Percentiles rank a stretch among this genome's conserved stretches.
phyloP scores from a whole-genome alignment of 768 basidiomycete species.

The Grammothele lineata region DNA sequence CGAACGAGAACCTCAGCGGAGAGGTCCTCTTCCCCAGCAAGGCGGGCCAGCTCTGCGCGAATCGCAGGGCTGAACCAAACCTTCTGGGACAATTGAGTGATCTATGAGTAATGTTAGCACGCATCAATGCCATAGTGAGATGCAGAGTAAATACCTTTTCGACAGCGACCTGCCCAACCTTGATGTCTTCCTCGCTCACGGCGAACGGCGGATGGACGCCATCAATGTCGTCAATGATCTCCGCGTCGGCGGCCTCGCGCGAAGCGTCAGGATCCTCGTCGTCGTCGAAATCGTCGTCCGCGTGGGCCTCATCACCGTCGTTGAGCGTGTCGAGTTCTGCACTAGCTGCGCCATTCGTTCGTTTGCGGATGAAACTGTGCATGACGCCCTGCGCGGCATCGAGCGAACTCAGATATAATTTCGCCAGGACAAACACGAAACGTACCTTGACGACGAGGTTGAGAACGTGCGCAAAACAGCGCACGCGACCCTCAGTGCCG shows the following conservation, averaged over 20 bases:
- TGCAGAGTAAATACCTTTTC: slow-evolving; percentile 9
- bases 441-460: neutral
- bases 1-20: slow-evolving; percentile 9
- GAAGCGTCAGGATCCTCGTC: neutral
- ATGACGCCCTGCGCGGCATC: neutral
- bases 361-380: neutral
- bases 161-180: slow-evolving; percentile 1
- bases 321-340: too few species aligned
- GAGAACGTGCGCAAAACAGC: neutral
- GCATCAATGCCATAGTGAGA: neutral
- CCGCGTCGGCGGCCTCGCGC: neutral
- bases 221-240: neutral
- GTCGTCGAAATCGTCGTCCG: neutral
- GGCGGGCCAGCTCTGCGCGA: slow-evolving; percentile 4
- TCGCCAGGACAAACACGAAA: too few species aligned
- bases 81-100: slow-evolving; percentile 9
- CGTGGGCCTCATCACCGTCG: neutral
- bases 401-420: too few species aligned
- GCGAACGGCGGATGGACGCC: neutral
- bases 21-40: neutral
- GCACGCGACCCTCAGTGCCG: neutral
- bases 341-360: too few species aligned
- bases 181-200: neutral
- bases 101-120: slow-evolving; percentile 1
- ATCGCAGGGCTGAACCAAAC: slow-evolving; percentile 10